phyloP scores from a whole-genome alignment of 2,329 filamentous ascomycete genomes.

The Xylariomycetidae sp. region DNA sequence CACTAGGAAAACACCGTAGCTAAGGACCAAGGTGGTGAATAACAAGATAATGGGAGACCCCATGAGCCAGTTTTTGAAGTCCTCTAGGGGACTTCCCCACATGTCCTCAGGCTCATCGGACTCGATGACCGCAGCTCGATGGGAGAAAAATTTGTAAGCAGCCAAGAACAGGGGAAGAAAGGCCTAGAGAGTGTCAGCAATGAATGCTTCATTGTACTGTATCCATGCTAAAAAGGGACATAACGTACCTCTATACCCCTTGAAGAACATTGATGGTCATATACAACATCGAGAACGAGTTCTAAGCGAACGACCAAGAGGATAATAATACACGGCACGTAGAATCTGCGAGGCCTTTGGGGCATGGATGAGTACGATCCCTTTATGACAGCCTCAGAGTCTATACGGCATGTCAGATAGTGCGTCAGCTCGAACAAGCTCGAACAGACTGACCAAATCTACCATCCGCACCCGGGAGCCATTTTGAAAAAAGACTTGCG shows the following conservation, averaged over 20 bases:
- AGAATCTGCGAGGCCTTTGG: constrained; percentile 42
- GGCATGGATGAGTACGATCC: constrained; percentile 34
- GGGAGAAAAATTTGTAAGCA: constrained; percentile 39
- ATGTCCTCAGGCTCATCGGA: constrained; percentile 42
- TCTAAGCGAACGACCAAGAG: constrained; percentile 45
- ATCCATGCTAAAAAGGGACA: no score
- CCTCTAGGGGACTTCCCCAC: constrained; percentile 42
- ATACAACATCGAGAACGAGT: constrained; percentile 40
- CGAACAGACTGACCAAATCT: constrained; percentile 33
- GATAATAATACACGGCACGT: constrained; percentile 38
- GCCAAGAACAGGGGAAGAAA: constrained; percentile 43
- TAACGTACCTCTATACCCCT: constrained; percentile 44
- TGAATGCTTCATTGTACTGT: background rate
- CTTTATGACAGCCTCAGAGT: constrained; percentile 29
- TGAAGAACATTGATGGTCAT: constrained; percentile 45
- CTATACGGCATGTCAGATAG: constrained; percentile 10
- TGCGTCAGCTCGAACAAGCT: background rate
- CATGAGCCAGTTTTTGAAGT: constrained; percentile 42
- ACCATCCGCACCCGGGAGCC: constrained; percentile 43
- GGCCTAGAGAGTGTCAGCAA: constrained; percentile 28
- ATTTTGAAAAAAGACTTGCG: constrained; percentile 38
- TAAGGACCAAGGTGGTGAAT: constrained; percentile 33
- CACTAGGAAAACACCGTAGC: constrained; percentile 38
- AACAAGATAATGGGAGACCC: constrained; percentile 35
- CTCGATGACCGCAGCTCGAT: constrained; percentile 28